phyloP scores from a whole-genome alignment of 2,329 filamentous ascomycete species.

The Cladosporium phlei region DNA sequence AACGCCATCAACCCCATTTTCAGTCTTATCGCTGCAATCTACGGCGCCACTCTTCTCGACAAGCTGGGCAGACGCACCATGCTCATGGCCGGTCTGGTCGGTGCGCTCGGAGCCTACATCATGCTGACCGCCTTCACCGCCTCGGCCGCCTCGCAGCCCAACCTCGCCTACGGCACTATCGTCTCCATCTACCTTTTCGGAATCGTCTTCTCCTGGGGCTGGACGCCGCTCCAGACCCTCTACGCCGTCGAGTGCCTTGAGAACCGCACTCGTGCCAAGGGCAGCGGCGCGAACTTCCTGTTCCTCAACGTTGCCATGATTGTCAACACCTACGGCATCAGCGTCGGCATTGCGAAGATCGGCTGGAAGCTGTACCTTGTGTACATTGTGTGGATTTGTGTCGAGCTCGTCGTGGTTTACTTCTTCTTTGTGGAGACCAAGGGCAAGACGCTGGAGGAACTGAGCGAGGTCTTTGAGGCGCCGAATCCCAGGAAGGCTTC shows the following conservation, averaged over 20 bases:
- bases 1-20: constrained; percentile 41
- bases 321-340: constrained; percentile 31
- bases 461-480: constrained; percentile 59
- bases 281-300: constrained; percentile 32
- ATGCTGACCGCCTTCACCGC: constrained; percentile 35
- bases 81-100: constrained; percentile 35
- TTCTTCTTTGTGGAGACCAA: constrained; percentile 47
- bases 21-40: constrained; percentile 35
- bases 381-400: constrained; percentile 29
- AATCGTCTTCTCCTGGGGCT: constrained; percentile 38
- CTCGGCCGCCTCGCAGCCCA: constrained; percentile 19
- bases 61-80: constrained; percentile 32
- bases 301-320: constrained; percentile 43
- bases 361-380: constrained; percentile 26
- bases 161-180: constrained; percentile 35
- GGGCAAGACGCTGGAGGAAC: constrained; percentile 64
- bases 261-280: constrained; percentile 37
- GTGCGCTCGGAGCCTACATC: constrained; percentile 33
- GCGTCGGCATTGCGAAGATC: constrained; percentile 23
- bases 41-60: constrained; percentile 35
- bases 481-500: constrained; percentile 27
- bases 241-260: constrained; percentile 38
- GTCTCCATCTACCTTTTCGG: constrained; percentile 40
- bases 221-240: constrained; percentile 37
- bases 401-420: constrained; percentile 27